phyloP scores from a whole-genome alignment of 108 stramenopile genomes.

The Conticribra weissflogii region DNA sequence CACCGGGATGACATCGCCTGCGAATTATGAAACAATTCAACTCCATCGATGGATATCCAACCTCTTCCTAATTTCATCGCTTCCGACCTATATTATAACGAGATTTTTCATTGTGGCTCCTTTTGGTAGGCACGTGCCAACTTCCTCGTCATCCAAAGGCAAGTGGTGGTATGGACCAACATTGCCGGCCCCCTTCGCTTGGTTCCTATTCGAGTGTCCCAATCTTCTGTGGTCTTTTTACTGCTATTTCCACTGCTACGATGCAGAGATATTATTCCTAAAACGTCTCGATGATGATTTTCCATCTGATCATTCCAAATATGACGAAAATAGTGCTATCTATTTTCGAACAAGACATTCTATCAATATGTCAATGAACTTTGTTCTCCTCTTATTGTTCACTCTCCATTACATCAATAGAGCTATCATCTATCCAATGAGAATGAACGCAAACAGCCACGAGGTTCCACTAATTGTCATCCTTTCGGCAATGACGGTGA shows the following conservation, averaged over 20 bases:
- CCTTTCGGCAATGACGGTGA: conserved; percentile 57
- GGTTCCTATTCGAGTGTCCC: conserved; percentile 78
- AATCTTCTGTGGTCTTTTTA: conserved; percentile 65
- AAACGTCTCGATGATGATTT: not conserved
- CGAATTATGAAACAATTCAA: conserved; percentile 30
- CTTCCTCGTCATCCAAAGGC: conserved; percentile 6
- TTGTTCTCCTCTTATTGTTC: conserved; percentile 67
- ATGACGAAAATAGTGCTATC: not conserved
- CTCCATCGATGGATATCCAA: conserved; percentile 20
- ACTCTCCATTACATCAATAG: conserved; percentile 89
- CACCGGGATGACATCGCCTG: no score
- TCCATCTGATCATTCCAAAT: not conserved
- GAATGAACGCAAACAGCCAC: conserved; percentile 62
- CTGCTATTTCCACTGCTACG: conserved; percentile 25
- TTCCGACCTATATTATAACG: conserved; percentile 44
- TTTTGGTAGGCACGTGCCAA: conserved; percentile 48
- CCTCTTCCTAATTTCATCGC: conserved; percentile 36
- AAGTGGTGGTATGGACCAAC: conserved; percentile 61
- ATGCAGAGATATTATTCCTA: conserved; percentile 17
- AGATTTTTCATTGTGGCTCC: conserved; percentile 45
- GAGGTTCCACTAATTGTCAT: conserved; percentile 68
- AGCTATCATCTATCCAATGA: conserved; percentile 81
- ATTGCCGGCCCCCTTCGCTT: conserved; percentile 52
- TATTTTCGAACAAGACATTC: not conserved
- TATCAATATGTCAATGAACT: conserved; percentile 46